A percentile compares a stretch with the other conserved stretches of the same genome.
Evolutionary conservation across 1,284 basidiomycete species (phyloP).

Genomic region (Cystobasidium pallidum): DNA sequence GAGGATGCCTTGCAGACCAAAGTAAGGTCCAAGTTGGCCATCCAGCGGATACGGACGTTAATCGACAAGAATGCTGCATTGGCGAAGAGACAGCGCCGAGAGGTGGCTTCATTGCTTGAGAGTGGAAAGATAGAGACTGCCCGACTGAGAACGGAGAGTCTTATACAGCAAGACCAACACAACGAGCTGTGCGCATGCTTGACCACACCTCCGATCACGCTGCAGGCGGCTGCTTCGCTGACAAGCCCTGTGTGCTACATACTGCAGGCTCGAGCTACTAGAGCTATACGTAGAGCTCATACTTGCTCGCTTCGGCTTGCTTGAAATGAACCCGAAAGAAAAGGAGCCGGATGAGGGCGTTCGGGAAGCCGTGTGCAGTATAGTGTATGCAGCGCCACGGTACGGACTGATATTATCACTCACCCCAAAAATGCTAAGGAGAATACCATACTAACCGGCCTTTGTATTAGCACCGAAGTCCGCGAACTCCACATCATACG

Average conservation of each 20-base stretch:
- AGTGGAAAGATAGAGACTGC: slow-evolving; percentile 79
- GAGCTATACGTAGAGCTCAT: slow-evolving; percentile 92
- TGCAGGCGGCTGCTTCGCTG: background rate
- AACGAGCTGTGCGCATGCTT: slow-evolving; percentile 65
- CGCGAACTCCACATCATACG: slow-evolving; percentile 85
- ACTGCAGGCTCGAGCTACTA: slow-evolving; percentile 72
- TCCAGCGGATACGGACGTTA: slow-evolving; percentile 36
- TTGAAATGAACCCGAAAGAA: slow-evolving; percentile 74
- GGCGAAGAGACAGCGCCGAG: slow-evolving; percentile 58
- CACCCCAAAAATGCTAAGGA: background rate
- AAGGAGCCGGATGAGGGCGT: slow-evolving; percentile 82
- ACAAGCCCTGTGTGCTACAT: background rate
- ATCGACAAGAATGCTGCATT: slow-evolving; percentile 42
- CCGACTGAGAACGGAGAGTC: slow-evolving; percentile 59
- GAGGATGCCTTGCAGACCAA: slow-evolving; percentile 15
- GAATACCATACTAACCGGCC: slow-evolving; percentile 2
- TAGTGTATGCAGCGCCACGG: slow-evolving; percentile 90
- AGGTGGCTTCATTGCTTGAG: slow-evolving; percentile 77
- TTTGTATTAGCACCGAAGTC: slow-evolving; percentile 52
- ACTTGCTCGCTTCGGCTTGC: slow-evolving; percentile 85
- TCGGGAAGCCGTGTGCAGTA: slow-evolving; percentile 70
- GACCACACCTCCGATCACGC: background rate
- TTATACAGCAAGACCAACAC: slow-evolving; percentile 83
- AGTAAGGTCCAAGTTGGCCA: slow-evolving; percentile 36
- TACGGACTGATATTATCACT: slow-evolving; percentile 52